Evolutionary conservation across 176 grass and related monocot species (phyloP), one percentile per base, ranked within the genome.

Genomic region (Musa beccarii): DNA sequence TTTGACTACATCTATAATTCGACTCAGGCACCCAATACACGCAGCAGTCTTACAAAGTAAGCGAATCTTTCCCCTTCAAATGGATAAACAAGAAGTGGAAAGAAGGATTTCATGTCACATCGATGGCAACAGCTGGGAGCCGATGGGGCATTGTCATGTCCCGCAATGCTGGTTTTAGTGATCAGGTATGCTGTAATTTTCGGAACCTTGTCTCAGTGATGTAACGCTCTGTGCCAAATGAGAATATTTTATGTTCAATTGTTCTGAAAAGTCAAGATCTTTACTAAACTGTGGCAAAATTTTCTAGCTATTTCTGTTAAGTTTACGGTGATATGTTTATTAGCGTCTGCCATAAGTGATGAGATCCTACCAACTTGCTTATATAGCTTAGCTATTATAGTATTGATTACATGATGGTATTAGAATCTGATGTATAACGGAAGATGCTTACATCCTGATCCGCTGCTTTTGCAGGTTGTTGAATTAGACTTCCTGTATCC

Each of bases 61-160:
- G 89, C 24, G 85, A 91, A 75, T 91, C 82, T 63, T 91, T 91
- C 73, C 89, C 89, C 1, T 91, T 80, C n/a, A 91, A 91, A 78
- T 91, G 89, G 89, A 85, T 91, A 85, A 91, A 87, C 73, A 91
- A 91, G 63, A 91, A 87, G 9, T 91, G 89, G 89, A 91, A 91
- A 70, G 89, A 91, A 91, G 89, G 85, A 49, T 91, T 91, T 71
- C 78, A 91, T 53, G 85, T 91, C 16, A 91, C 89, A 13, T 77
- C 89, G 70, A 91, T 90, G 88, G 88, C 88, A 82, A 90, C 88
- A 6, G 76, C 88, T 22, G 76, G 79, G 24, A 82, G 79, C 63
- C 82, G 88, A 54, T 90, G 88, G 88, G 88, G 85, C 23, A 87
- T 90, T 74, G 88, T 90, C 55, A 90, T 90, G 88, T 90, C 88